Evolutionary conservation across 2,329 filamentous ascomycete species (phyloP), one percentile per base, ranked within the genome.

Genomic region (Aspergillus bombycis): DNA sequence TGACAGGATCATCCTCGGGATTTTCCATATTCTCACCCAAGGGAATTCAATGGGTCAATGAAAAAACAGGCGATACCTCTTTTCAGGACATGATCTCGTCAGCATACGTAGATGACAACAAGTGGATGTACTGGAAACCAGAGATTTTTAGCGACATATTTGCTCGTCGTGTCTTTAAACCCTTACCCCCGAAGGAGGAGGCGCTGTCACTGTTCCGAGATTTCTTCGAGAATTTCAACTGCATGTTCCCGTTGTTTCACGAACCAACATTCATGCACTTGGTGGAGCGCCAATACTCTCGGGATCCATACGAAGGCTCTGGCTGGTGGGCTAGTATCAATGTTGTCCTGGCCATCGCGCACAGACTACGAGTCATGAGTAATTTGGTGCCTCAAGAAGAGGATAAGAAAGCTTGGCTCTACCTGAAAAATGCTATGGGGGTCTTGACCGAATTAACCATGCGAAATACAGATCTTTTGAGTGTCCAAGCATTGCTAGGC

Each of bases 291-390:
- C 94, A 98, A 75, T 99, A 98, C 78, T 96, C 93, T 0, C 83
- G 89, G 57, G 92, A 98, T 69, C 94, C 94, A 0, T 98, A 97
- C 69, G 90, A 96, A 75, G 94, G 94, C 32, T 96, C 93, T 7
- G 95, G 95, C 3, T 99, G 95, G 95, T 99, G 95, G 94, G 95
- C 95, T 6, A 96, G 93, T 78, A 84, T 99, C 71, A 99, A 99
- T 71, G 91, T 96, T 63, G 93, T 91, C 1, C 81, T 99, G 61
- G 95, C 94, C n/a, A 96, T 97, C 69, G 91, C 94, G 6, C 93
- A 97, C 75, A 88, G 95, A 46, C 83, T 99, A 72, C 90, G 95
- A 12, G 93, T 97, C 26, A 97, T 97, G 93, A 96, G 92, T 81
- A 95, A 97, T 72, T 82, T 97, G 10, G 92, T 96, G 0, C 90